Conservation (phyloP, 2,329 filamentous ascomycete genomes). For the Cadophora gregata region DNA sequence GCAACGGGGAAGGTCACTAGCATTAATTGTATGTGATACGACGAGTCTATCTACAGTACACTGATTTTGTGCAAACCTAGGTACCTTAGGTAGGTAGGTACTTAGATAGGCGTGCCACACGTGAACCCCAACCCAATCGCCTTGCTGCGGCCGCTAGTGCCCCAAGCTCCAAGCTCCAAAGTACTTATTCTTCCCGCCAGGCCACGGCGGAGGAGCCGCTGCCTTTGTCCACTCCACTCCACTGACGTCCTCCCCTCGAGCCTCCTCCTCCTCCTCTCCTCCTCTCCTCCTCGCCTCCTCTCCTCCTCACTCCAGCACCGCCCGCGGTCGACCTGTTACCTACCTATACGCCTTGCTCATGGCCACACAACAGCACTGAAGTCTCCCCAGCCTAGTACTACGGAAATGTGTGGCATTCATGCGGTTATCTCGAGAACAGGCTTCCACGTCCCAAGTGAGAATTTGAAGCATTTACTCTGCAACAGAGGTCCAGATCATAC, state of each 20-base stretch:
- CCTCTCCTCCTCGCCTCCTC: no score
- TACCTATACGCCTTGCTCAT: background rate
- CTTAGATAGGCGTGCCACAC: no score
- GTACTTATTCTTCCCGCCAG: no score
- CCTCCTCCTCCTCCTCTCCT: no score
- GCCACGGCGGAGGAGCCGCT: no score
- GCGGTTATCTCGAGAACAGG: constrained; percentile 51
- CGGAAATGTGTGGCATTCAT: constrained; percentile 66
- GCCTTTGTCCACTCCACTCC: no score
- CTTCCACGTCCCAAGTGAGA: constrained; percentile 43
- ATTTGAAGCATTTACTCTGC: constrained; percentile 53
- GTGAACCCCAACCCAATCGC: no score
- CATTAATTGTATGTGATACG: background rate
- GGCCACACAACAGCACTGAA: background rate
- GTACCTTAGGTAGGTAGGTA: no score
- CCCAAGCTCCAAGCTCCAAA: no score
- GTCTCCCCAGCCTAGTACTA: background rate
- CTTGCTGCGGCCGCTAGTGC: no score
- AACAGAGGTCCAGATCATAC: constrained; percentile 67
- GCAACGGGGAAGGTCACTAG: background rate
- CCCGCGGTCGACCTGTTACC: background rate
- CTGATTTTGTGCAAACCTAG: no score
- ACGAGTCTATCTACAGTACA: background rate
- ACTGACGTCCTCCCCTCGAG: no score
- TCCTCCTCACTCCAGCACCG: background rate